phyloP scores from a whole-genome alignment of 1,139 yeast genomes.

The Lodderomyces beijingensis region DNA sequence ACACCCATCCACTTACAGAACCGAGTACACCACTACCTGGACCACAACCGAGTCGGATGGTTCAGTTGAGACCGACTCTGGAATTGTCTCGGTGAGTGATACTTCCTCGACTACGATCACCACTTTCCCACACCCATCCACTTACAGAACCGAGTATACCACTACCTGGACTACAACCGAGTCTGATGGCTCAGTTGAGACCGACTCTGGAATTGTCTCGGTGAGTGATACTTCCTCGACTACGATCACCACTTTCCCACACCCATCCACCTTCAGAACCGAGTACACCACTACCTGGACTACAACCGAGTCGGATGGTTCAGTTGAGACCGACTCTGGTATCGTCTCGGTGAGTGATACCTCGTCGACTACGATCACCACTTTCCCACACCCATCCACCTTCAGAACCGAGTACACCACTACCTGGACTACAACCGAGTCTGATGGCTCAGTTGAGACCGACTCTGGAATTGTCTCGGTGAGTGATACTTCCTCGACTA shows the following conservation, averaged over 20 bases:
- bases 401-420: constrained; percentile 10
- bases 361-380: constrained; percentile 5
- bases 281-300: constrained; percentile 16
- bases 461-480: constrained; percentile 6
- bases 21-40: constrained; percentile 6
- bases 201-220: constrained; percentile 10
- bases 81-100: constrained; percentile 3
- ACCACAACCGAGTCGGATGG: constrained; percentile 6
- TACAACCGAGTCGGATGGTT: constrained; percentile 3
- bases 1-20: constrained; percentile 2
- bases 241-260: constrained; percentile 8
- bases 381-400: constrained; percentile 8
- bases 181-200: constrained; percentile 14
- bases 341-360: constrained; percentile 4
- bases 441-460: constrained; percentile 14
- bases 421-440: constrained; percentile 17
- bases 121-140: constrained; percentile 4
- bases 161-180: constrained; percentile 14
- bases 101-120: constrained; percentile 6
- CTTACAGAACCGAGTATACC: constrained; percentile 11
- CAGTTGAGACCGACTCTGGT: constrained; percentile 7
- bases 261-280: constrained; percentile 10
- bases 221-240: constrained; percentile 7
- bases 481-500: constrained; percentile 5
- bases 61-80: constrained; percentile 6